Evolutionary conservation across 2,329 filamentous ascomycete species (phyloP).

Genomic region (Colletotrichum abscissum): DNA sequence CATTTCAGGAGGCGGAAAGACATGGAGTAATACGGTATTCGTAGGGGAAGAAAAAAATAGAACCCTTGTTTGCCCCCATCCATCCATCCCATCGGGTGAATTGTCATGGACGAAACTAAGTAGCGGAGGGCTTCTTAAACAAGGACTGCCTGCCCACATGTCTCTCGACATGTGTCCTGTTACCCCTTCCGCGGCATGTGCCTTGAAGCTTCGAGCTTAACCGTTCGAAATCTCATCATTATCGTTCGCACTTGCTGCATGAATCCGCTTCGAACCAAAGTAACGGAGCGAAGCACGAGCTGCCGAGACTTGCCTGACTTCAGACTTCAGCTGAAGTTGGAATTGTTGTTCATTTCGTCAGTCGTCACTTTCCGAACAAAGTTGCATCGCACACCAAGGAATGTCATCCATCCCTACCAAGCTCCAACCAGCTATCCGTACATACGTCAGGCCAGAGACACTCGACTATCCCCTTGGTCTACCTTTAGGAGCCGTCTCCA

Average conservation of each 20-base stretch:
- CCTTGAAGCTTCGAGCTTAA: neutral
- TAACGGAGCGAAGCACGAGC: conserved; percentile 16
- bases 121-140: neutral
- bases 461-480: neutral
- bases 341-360: neutral
- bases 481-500: neutral
- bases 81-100: neutral
- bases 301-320: conserved; percentile 10
- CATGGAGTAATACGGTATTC: neutral
- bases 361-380: neutral
- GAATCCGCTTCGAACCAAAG: neutral
- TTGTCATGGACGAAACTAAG: too few relatives aligned
- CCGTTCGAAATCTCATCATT: neutral
- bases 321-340: conserved; percentile 11
- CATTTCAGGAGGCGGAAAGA: neutral
- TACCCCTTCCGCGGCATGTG: neutral
- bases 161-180: conserved; percentile 10
- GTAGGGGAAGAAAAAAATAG: too few relatives aligned
- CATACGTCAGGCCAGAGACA: neutral
- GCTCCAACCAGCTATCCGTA: neutral
- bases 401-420: conserved; percentile 7
- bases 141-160: conserved; percentile 2
- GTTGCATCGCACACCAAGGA: too few relatives aligned
- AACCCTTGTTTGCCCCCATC: conserved; percentile 2
- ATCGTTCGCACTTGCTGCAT: neutral